Conservation (phyloP, 2,329 filamentous ascomycete genomes). For the Neocucurbitaria cava region DNA sequence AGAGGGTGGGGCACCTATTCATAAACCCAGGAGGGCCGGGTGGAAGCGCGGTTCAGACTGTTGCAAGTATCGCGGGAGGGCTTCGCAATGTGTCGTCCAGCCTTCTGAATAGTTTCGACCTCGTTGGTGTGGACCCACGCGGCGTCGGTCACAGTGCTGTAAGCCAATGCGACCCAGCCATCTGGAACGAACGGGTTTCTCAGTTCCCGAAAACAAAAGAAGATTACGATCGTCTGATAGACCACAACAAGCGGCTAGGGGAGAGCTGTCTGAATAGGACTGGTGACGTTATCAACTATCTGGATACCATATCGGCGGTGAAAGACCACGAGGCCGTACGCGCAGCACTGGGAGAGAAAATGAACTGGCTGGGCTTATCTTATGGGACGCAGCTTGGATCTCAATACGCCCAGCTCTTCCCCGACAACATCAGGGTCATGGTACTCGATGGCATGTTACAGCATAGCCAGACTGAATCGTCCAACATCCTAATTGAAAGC, state of each 20-base stretch:
- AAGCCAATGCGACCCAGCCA: conserved; percentile 48
- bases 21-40: conserved; percentile 55
- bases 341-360: conserved; percentile 42
- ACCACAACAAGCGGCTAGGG: conserved; percentile 50
- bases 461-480: conserved; percentile 47
- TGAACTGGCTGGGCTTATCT: conserved; percentile 53
- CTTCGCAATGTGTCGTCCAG: conserved; percentile 3
- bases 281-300: conserved; percentile 50
- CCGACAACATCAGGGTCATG: conserved; percentile 52
- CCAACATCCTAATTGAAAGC: conserved; percentile 47
- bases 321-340: conserved; percentile 48
- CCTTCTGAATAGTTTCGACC: conserved; percentile 47
- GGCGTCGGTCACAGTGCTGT: conserved; percentile 53
- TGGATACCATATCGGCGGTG: conserved; percentile 49
- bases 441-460: conserved; percentile 56
- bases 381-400: conserved; percentile 56
- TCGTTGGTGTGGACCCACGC: conserved; percentile 55
- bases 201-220: conserved; percentile 48
- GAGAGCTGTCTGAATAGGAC: conserved; percentile 51
- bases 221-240: conserved; percentile 48
- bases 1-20: conserved; percentile 48
- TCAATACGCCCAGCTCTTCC: conserved; percentile 55
- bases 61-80: conserved; percentile 18
- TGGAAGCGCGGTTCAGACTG: conserved; percentile 31
- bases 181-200: conserved; percentile 48